Percentiles rank a stretch among this genome's conserved stretches.
Evolutionary conservation across 73 alveolate species (phyloP).

Genomic region (Blepharisma stoltei): DNA sequence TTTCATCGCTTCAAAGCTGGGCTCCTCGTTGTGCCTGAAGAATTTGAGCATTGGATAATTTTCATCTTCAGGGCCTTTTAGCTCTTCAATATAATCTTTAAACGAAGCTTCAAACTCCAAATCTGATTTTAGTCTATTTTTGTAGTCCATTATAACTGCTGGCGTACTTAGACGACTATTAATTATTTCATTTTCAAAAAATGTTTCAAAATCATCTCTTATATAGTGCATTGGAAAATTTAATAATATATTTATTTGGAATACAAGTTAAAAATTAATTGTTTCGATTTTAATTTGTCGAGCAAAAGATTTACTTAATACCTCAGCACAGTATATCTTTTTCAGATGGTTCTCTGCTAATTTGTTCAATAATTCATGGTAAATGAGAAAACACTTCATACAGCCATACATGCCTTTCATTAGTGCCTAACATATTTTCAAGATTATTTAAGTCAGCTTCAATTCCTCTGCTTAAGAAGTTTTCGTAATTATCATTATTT

Average conservation of each 20-base stretch:
- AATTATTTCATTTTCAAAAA: neutral
- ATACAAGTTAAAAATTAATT: too few species aligned
- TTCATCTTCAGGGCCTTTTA: too few species aligned
- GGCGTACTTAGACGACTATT: neutral
- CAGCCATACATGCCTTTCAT: neutral
- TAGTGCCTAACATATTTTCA: neutral
- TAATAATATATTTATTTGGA: too few species aligned
- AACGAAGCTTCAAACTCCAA: too few species aligned
- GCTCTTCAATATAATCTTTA: too few species aligned
- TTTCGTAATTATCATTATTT: neutral
- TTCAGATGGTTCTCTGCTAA: neutral
- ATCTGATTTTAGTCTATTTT: too few species aligned
- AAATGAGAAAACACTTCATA: neutral
- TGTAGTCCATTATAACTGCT: too few species aligned
- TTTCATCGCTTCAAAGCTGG: neutral
- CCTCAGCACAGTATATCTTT: too few species aligned
- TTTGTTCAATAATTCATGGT: neutral
- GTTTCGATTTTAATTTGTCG: too few species aligned
- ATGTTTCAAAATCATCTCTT: neutral
- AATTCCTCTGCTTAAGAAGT: neutral
- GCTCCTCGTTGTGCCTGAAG: neutral
- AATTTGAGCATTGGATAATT: neutral
- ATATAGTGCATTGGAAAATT: too few species aligned
- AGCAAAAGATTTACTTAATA: too few species aligned
- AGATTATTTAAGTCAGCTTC: neutral